Evolutionary conservation across 176 grass and related monocot genomes (phyloP), one percentile per base, ranked within the genome.

Genomic region (Musa itinerans): DNA sequence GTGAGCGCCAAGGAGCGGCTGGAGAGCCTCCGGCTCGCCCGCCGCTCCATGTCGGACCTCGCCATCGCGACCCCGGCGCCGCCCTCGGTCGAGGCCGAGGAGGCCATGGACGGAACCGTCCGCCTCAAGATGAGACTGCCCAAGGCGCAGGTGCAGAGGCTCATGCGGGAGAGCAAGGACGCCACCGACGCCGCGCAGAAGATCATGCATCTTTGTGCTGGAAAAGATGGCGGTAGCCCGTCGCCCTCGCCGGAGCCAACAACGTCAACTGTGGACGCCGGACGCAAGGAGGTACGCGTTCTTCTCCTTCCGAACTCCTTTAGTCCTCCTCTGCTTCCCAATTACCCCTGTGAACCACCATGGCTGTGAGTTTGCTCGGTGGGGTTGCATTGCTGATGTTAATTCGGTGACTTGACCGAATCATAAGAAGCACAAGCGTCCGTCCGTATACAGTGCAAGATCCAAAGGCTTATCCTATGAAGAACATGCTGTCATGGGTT

Each of bases 121-220:
- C 86, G 96, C 77, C 69, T 99, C 59, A 85, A 87, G 48, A 82
- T 99, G 89, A 79, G 86, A 14, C 79, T 99, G 71, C 96, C 96
- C 19, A 95, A 89, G 79, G 64, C 86, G 0, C 88, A 99, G 84
- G 96, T 99, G 70, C 83, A 86, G 53, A 83, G 86, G 83, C 80
- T 99, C 9, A 89, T 99, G 96, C 82, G 88, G 89, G 96, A 95
- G 83, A 99, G 96, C 88, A 69, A 52, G 81, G 85, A 91, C 70
- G 73, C 96, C 1, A 54, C 91, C 11, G 96, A 99, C 70, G 91
- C 86, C 3, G 91, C 96, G 0, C 83, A 95, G 83, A 82, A 76
- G 89, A 95, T 99, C 83, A 95, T 99, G 91, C 79, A 88, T 83
- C 84, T 99, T 5, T 99, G 96, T 76, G 74, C 88, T 2, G 85